Evolutionary conservation across 495 filamentous ascomycete species (phyloP).

Genomic region (Clavariopsis aquatica): DNA sequence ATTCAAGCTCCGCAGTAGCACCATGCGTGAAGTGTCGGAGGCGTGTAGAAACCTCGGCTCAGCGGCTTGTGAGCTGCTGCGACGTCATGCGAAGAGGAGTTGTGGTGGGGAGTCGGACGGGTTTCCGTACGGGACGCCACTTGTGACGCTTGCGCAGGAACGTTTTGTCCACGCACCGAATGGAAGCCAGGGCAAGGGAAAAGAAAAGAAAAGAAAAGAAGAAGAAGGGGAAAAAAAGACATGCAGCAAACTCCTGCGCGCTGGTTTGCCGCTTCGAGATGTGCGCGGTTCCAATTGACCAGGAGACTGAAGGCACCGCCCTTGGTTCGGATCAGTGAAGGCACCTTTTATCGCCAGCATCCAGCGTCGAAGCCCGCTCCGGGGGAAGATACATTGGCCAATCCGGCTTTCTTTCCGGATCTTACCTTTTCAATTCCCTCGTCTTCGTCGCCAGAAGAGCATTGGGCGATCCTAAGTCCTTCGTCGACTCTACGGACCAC

Average conservation of each 20-base stretch:
- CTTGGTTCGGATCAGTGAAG: constrained; percentile 71
- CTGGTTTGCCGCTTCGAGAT: constrained; percentile 26
- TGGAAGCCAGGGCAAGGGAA: no score
- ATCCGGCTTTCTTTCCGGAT: constrained; percentile 67
- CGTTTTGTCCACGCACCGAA: no score
- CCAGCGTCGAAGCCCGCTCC: constrained; percentile 53
- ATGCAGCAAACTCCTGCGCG: constrained; percentile 40
- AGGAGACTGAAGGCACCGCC: constrained; percentile 46
- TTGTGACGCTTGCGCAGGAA: constrained; percentile 10
- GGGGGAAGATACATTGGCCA: constrained; percentile 39
- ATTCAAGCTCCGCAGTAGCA: constrained; percentile 7
- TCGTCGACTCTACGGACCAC: constrained; percentile 72
- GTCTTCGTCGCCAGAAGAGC: constrained; percentile 47
- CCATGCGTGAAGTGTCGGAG: neutral
- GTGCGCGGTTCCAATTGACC: constrained; percentile 1
- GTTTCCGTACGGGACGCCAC: constrained; percentile 14
- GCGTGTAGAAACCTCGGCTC: constrained; percentile 27
- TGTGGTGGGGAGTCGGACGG: constrained; percentile 8
- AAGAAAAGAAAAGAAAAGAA: no score
- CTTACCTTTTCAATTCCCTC: constrained; percentile 68
- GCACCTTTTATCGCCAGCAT: constrained; percentile 79
- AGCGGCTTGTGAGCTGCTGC: constrained; percentile 5
- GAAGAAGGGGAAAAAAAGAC: no score
- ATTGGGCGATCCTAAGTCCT: constrained; percentile 77
- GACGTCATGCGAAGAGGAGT: constrained; percentile 18